Evolutionary conservation across 2,329 filamentous ascomycete genomes (phyloP), one percentile per base, ranked within the genome.

Genomic region (Diaporthe sp.): DNA sequence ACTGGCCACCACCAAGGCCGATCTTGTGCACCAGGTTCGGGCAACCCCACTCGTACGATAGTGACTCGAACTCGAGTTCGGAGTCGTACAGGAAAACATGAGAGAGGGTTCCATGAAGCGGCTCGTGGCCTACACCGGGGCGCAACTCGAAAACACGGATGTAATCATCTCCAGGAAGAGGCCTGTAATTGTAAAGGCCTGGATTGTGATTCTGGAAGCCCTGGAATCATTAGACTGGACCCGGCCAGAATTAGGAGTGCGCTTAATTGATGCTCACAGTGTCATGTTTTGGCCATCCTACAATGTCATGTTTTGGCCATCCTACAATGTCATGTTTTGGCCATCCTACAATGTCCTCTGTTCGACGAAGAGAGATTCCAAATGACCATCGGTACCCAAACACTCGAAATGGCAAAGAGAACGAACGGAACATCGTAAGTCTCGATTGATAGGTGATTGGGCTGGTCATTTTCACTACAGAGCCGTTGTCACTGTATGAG

Each of bases 141-240:
- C 42, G 58, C 38, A 61, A 38, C 58, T 61, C 58, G 38, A 61
- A 38, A n/a, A 61, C 58, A n/a, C 58, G 58, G 38, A 22, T 61
- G n/a, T 28, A 30, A 28, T 38, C n/a, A 22, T 28, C 13, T 28
- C n/a, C 58, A 19, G 58, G 58, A 12, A 61, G 10, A 42, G 58
- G 22, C 28, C 5, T 42, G n/a, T 61, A 61, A n/a, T 42, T n/a
- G 19, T 45, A 61, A 10, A 9, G 35, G 15, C 22, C 12, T n/a
- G 22, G n/a, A 45, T 6, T 38, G 7, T 8, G n/a, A 10, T 28
- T 30, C 58, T 61, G 15, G 2, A 6, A 7, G 15, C 9, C 38
- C 10, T 6, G 13, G 38, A 7, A 22, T 19, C 42, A 15, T 61
- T 17, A 42, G 30, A 1, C 7, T 47, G 22, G 42, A 19, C 9